Evolutionary conservation across 352 stramenopile species (phyloP).

Genomic region (Pythium dissimile): DNA sequence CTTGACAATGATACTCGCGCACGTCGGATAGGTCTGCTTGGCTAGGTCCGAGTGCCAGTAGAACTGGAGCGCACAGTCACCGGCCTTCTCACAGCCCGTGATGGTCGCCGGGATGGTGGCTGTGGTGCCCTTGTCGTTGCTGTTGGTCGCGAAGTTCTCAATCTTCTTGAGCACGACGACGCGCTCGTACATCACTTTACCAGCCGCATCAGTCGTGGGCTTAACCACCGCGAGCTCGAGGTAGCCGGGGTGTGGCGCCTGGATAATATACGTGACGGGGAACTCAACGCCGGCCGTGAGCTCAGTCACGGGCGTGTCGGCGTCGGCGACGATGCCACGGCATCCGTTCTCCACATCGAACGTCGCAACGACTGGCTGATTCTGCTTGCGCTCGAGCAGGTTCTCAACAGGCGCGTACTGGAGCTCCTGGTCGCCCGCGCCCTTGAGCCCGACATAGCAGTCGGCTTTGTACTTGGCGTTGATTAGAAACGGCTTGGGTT

Average conservation of each 20-base stretch:
- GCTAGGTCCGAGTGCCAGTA: constrained; percentile 61
- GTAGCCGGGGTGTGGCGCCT: constrained; percentile 50
- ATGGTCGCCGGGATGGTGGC: constrained; percentile 41
- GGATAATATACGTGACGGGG: constrained; percentile 45
- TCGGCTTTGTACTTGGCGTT: constrained; percentile 35
- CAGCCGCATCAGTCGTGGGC: constrained; percentile 32
- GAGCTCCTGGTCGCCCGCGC: constrained; percentile 48
- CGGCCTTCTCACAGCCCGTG: constrained; percentile 35
- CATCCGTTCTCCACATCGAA: constrained; percentile 65
- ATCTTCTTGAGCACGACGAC: constrained; percentile 32
- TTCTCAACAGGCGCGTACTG: constrained; percentile 52
- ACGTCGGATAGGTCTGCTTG: constrained; percentile 60
- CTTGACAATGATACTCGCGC: constrained; percentile 42
- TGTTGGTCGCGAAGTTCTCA: constrained; percentile 38
- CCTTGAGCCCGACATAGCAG: constrained; percentile 36
- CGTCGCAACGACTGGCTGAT: constrained; percentile 33
- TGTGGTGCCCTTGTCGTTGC: constrained; percentile 23
- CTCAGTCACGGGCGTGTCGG: constrained; percentile 36
- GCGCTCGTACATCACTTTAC: constrained; percentile 44
- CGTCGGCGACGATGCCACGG: constrained; percentile 52
- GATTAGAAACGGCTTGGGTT: constrained; percentile 18
- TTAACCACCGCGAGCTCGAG: constrained; percentile 58
- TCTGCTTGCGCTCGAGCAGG: constrained; percentile 47
- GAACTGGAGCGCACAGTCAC: constrained; percentile 54
- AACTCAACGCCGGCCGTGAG: constrained; percentile 41